phyloP scores from a whole-genome alignment of 2,329 filamentous ascomycete species.

The Zasmidium cellare region DNA sequence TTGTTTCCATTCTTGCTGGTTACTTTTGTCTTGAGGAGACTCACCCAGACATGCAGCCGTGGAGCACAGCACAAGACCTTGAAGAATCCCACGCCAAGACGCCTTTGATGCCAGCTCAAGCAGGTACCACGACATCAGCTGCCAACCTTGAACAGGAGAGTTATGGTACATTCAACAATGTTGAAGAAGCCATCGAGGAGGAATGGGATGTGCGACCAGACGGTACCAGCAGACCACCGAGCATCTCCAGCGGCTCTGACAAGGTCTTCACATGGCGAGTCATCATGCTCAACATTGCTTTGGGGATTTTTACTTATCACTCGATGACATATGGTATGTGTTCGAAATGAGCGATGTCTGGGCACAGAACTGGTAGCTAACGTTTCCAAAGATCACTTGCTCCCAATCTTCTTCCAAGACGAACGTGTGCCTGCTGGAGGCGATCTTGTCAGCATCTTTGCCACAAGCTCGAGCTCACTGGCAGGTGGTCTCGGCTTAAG shows the following conservation, averaged over 20 bases:
- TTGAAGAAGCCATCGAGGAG: conserved; percentile 54
- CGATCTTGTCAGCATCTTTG: conserved; percentile 32
- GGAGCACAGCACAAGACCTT: conserved; percentile 41
- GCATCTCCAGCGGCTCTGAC: conserved; percentile 33
- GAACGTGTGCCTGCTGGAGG: conserved; percentile 50
- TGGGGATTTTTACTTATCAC: conserved; percentile 91
- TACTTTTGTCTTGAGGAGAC: conserved; percentile 84
- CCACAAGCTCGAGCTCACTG: conserved; percentile 32
- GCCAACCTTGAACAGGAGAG: conserved; percentile 73
- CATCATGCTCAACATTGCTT: conserved; percentile 72
- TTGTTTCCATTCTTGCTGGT: conserved; percentile 77
- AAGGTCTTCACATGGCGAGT: conserved; percentile 64
- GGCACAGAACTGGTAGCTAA: no score
- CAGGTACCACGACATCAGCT: conserved; percentile 71
- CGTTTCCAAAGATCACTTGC: conserved; percentile 62
- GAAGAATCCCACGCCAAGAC: conserved; percentile 59
- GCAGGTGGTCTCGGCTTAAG: conserved; percentile 66
- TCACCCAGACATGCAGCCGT: conserved; percentile 75
- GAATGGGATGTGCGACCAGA: conserved; percentile 54
- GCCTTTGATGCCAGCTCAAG: conserved; percentile 64
- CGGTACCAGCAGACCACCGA: conserved; percentile 39
- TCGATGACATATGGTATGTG: conserved; percentile 80
- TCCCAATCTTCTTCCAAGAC: conserved; percentile 92
- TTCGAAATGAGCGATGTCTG: no score
- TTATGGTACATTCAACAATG: conserved; percentile 39